A percentile compares a stretch with the other conserved stretches of the same genome.
phyloP scores from a whole-genome alignment of 2,329 filamentous ascomycete genomes.

The Ophiostoma ulmi region DNA sequence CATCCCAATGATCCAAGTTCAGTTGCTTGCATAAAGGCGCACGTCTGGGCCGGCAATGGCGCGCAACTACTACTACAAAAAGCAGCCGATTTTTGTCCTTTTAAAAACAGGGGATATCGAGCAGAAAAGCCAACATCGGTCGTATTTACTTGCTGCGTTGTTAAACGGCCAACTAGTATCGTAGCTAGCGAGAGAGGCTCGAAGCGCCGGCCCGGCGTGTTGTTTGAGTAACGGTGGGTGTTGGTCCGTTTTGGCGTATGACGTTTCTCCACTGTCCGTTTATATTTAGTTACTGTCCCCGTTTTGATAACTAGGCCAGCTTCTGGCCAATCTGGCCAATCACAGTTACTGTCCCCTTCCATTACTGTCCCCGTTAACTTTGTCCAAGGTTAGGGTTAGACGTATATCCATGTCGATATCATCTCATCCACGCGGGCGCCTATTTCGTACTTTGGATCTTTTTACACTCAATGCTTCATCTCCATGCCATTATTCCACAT shows the following conservation, averaged over 20 bases:
- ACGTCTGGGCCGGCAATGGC: not conserved
- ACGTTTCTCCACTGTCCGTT: not conserved
- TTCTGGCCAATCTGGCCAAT: not conserved
- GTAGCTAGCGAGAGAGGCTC: not conserved
- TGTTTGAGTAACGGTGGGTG: not conserved
- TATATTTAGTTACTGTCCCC: no score
- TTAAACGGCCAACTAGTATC: not conserved
- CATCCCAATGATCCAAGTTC: not conserved
- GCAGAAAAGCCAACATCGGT: not conserved
- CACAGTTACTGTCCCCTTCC: not conserved
- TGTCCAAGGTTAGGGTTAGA: not conserved
- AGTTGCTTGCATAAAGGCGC: not conserved
- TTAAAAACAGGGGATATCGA: not conserved
- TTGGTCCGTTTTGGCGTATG: not conserved
- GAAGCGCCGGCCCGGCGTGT: not conserved
- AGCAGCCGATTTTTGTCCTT: not conserved
- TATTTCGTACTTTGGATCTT: not conserved
- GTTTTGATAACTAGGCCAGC: not conserved
- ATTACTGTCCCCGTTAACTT: not conserved
- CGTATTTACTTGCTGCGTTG: no score
- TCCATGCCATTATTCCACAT: not conserved
- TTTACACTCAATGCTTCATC: not conserved
- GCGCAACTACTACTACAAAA: not conserved
- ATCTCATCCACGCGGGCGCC: not conserved
- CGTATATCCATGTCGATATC: not conserved